Percentiles rank a stretch among this genome's conserved stretches.
These are phyloP conservation scores for Dalbergia cultrata DNA, from an alignment of 306 rosid species.

Conservation along the genomic window DNA sequence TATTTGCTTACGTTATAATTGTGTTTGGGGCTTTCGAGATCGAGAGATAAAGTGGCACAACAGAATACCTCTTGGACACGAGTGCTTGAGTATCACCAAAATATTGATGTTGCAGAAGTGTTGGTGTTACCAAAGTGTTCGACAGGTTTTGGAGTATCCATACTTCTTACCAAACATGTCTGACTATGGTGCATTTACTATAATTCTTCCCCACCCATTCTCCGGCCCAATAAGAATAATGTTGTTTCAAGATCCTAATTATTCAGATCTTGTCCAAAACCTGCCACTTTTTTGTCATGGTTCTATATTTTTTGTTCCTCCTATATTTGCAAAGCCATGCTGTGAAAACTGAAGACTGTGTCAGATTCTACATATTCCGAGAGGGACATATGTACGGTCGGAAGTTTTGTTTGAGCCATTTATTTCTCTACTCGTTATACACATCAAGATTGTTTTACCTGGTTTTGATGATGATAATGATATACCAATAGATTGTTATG, in stretches of 20 bases:
- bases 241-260: constrained; percentile 22
- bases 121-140: too few relatives aligned
- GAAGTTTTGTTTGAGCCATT: neutral
- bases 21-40: too few relatives aligned
- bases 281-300: constrained; percentile 12
- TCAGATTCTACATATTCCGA: constrained; percentile 21
- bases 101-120: too few relatives aligned
- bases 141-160: too few relatives aligned
- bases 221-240: constrained; percentile 24
- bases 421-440: neutral
- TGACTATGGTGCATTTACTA: constrained; percentile 16
- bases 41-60: too few relatives aligned
- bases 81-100: too few relatives aligned
- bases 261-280: constrained; percentile 4
- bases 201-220: constrained; percentile 24
- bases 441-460: neutral
- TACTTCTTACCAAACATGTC: too few relatives aligned
- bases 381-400: constrained; percentile 31
- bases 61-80: too few relatives aligned
- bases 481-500: constrained; percentile 7
- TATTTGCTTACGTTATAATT: too few relatives aligned
- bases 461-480: neutral
- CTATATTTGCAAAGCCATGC: constrained; percentile 29
- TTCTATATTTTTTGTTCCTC: neutral
- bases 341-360: constrained; percentile 12